Evolutionary conservation across 495 filamentous ascomycete species (phyloP).

Genomic region (Delitschia confertaspora): DNA sequence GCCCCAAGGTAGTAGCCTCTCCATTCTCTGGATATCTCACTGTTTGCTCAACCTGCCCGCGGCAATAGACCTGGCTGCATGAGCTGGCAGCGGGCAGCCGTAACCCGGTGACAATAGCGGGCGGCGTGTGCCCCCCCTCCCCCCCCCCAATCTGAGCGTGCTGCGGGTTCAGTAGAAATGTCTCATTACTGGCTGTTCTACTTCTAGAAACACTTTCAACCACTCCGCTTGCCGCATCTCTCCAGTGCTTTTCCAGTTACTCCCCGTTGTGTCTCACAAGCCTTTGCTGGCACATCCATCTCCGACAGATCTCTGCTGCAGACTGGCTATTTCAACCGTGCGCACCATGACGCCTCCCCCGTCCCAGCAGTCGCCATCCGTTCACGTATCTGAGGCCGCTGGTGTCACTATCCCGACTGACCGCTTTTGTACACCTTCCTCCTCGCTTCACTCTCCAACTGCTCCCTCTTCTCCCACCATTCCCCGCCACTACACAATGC

Average conservation of each 20-base stretch:
- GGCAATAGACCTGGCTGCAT: constrained; percentile 3
- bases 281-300: constrained; percentile 22
- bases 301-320: constrained; percentile 11
- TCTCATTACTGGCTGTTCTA: constrained; percentile 23
- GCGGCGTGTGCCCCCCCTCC: too few species aligned
- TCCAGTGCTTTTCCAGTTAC: too few species aligned
- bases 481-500: constrained; percentile 3
- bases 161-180: constrained; percentile 20
- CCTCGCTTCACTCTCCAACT: constrained; percentile 5
- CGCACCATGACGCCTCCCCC: constrained; percentile 16
- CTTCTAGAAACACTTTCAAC: constrained; percentile 15
- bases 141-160: constrained; percentile 14
- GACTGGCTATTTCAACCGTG: not conserved
- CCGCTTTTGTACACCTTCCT: constrained; percentile 5
- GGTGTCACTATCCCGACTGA: constrained; percentile 5
- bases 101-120: constrained; percentile 23
- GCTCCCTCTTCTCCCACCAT: constrained; percentile 6
- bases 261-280: constrained; percentile 19
- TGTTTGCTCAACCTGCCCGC: constrained; percentile 17
- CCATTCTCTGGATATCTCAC: not conserved
- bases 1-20: too few species aligned
- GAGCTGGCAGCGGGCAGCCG: constrained; percentile 21
- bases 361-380: constrained; percentile 13
- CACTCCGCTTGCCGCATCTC: constrained; percentile 9
- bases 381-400: constrained; percentile 7